Evolutionary conservation across 176 grass and related monocot genomes (phyloP), one percentile per base, ranked within the genome.

Genomic region (Calamus simplicifolius): DNA sequence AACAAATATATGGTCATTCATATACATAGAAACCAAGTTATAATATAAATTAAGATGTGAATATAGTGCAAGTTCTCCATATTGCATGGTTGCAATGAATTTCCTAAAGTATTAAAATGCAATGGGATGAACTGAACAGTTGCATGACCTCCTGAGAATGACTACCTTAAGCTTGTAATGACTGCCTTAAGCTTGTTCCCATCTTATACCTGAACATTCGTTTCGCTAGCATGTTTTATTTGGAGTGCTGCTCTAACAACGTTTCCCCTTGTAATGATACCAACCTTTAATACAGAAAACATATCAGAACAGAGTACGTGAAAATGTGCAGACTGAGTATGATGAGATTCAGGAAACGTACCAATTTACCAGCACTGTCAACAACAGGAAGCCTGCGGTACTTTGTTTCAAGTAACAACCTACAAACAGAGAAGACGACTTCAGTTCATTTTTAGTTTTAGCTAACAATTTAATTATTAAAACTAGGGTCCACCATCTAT

Each of bases 241-340:
- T 84, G 25, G 48, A 89, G 80, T 12, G 85, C 85, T 50, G 73
- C 85, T 74, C 85, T 77, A 31, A 89, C 80, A 2, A 89, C 77
- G 66, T 89, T 89, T 53, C 85, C 85, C 65, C 85, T 89, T 68
- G 85, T 89, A 67, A 89, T 84, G 31, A 89, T 80, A 6, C 85
- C 85, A 49, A 84, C 80, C 85, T 89, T 69, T 38, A 53, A 72
- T 63, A 67, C 29, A 69, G 25, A 57, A 66, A 23, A 64, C 16
- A 10, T 53, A 7, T 30, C 16, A 67, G 27, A 25, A 17, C 25
- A 67, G 54, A 4, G 15, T 18, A 19, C 15, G 13, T 6, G 21
- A 12, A 51, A 19, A 6, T 25, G 18, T 18, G 43, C 25, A 13
- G 12, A 30, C 54, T 55, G 27, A 12, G 50, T 82, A 17, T 10